Percentiles rank a stretch among this genome's conserved stretches.
Evolutionary conservation across 2,329 filamentous ascomycete species (phyloP).

Genomic region (Colletotrichum chrysophilum): DNA sequence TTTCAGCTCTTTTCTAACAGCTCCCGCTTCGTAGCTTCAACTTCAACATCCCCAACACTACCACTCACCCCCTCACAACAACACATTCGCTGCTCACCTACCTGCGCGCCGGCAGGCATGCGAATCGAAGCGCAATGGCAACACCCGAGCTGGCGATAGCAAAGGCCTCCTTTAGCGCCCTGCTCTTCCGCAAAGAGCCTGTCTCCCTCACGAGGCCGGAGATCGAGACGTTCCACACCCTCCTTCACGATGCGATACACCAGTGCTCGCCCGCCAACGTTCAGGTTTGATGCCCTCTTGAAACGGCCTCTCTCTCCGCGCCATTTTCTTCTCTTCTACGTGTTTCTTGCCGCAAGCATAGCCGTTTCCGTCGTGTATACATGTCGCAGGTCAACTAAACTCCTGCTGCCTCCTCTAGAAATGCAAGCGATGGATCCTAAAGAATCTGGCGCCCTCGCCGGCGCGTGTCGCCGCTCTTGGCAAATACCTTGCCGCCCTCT

Average conservation of each 20-base stretch:
- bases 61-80: neutral
- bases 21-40: neutral
- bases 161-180: conserved; percentile 78
- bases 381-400: conserved; percentile 35
- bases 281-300: conserved; percentile 72
- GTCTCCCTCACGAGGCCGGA: conserved; percentile 69
- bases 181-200: conserved; percentile 78
- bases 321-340: conserved; percentile 21
- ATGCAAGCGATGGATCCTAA: conserved; percentile 86
- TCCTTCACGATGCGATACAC: conserved; percentile 68
- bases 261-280: conserved; percentile 82
- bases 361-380: conserved; percentile 16
- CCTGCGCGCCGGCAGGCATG: neutral
- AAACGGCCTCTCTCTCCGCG: conserved; percentile 25
- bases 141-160: conserved; percentile 77
- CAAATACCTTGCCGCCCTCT: conserved; percentile 76
- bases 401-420: conserved; percentile 60
- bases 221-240: conserved; percentile 71
- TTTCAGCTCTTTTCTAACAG: neutral
- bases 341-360: neutral
- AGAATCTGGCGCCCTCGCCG: conserved; percentile 71
- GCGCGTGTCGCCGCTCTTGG: conserved; percentile 70
- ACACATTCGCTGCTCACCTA: neutral
- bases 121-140: conserved; percentile 52
- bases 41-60: neutral